These are phyloP conservation scores for Didymella sp. DNA, from an alignment of 2,329 filamentous ascomycete species.

Conservation along the genomic window DNA sequence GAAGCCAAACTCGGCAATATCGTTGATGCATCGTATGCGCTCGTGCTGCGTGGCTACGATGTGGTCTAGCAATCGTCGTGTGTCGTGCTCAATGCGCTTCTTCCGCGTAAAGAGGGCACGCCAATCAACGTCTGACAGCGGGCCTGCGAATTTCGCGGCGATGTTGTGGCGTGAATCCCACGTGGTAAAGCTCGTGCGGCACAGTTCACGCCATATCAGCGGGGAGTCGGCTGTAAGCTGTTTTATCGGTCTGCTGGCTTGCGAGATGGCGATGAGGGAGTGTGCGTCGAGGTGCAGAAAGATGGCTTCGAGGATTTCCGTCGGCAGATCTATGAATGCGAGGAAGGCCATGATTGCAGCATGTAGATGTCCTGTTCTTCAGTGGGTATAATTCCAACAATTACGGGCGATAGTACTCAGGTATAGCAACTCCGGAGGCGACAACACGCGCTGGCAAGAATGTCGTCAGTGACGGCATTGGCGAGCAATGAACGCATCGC, in stretches of 20 bases:
- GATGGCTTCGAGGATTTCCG: constrained; percentile 85
- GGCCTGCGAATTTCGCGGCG: constrained; percentile 47
- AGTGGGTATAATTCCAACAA: background rate
- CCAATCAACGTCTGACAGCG: constrained; percentile 72
- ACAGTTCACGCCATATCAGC: constrained; percentile 81
- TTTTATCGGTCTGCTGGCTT: constrained; percentile 69
- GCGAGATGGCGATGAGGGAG: constrained; percentile 61
- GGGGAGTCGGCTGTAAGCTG: constrained; percentile 72
- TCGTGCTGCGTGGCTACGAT: constrained; percentile 75
- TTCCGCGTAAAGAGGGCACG: constrained; percentile 59
- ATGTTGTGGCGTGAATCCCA: constrained; percentile 67
- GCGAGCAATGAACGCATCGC: constrained; percentile 6
- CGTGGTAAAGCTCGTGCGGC: constrained; percentile 70
- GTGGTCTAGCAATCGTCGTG: constrained; percentile 61
- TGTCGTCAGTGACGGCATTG: constrained; percentile 16
- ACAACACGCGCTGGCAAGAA: constrained; percentile 4
- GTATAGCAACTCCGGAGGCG: background rate
- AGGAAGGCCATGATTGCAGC: constrained; percentile 25
- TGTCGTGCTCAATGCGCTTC: constrained; percentile 43
- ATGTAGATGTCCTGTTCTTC: background rate
- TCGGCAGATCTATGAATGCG: constrained; percentile 63
- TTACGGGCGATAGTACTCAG: background rate
- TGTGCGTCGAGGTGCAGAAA: constrained; percentile 66
- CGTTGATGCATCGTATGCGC: constrained; percentile 72
- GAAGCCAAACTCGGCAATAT: constrained; percentile 76